Base-by-base conservation (phyloP, 202 grass and related monocot species). In the Dendrocalamus latiflorus region DNA sequence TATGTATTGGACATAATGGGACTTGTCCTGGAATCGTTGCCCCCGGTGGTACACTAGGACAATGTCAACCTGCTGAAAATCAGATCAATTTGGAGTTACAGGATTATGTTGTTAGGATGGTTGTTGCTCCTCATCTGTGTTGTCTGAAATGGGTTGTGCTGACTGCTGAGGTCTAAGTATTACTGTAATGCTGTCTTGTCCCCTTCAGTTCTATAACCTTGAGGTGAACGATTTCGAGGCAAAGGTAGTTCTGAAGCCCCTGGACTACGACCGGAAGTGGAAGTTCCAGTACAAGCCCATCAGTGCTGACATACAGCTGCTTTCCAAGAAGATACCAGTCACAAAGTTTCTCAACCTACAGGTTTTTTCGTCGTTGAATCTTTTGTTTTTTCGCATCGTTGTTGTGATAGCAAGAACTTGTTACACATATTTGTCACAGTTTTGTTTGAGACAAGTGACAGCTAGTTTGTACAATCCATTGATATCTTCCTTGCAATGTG, bases 281-380 rank as follows among this genome's bases (percentile, higher is more conserved):
- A 91, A 91, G 69, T 93, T 95, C 65, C 80, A 89, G 41, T n/a
- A n/a, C n/a, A n/a, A n/a, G n/a, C n/a, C n/a, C n/a, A n/a, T n/a
- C n/a, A n/a, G n/a, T n/a, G n/a, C 4, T 18, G 95, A 97, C 68
- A n/a, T 97, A 53, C 95, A 94, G 16, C 67, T 97, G 10, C 92
- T 97, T 17, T 97, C 95, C 68, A 97, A 94, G 80, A 97, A 97
- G 86, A 97, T 97, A 72, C 92, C 95, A 20, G 21, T 97, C 39
- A 93, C 90, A 4, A 97, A 93, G 75, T 97, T 67, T 90, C 73
- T 97, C 76, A 97, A 93, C 81, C 88, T 97, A 61, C 95, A 97
- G 95, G 95, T 93, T 65, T 28, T 59, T 62, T 65, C 43, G 65
- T 56, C 45, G 41, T 8, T 85, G 22, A 77, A 36, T 63, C 47